Percentiles rank a stretch among this genome's conserved stretches.
These are phyloP conservation scores for Cercospora sojina DNA, from an alignment of 2,329 filamentous ascomycete species.

Conservation along the genomic window DNA sequence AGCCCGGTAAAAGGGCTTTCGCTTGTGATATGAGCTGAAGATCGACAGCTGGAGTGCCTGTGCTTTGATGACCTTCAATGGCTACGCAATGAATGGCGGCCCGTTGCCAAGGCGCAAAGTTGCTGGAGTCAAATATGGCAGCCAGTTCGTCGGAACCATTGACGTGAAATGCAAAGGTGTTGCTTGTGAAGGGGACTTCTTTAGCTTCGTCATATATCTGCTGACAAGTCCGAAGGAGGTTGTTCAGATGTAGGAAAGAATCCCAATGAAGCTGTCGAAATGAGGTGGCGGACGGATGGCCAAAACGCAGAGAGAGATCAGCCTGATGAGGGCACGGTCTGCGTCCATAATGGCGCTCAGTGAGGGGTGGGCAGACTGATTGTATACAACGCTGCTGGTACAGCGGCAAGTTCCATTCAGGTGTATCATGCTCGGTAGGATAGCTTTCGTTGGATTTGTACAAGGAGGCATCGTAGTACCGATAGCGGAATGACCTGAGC, in stretches of 20 bases:
- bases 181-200: not conserved
- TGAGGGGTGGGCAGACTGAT: not conserved
- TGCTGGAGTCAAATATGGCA: not conserved
- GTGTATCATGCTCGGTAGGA: not conserved
- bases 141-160: not conserved
- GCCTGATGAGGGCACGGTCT: not conserved
- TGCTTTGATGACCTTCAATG: not conserved
- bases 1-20: not conserved
- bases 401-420: not conserved
- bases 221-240: not conserved
- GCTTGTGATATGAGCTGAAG: not conserved
- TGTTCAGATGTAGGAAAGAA: not conserved
- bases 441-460: not conserved
- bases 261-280: constrained; percentile 3
- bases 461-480: not conserved
- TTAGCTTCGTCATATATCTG: constrained; percentile 5
- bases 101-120: not conserved
- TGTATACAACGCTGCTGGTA: not conserved
- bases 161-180: not conserved
- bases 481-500: not conserved
- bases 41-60: not conserved
- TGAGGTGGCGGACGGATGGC: not conserved
- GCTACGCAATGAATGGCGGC: not conserved
- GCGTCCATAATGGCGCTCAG: not conserved
- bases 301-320: not conserved